phyloP scores from a whole-genome alignment of 2,329 filamentous ascomycete genomes.

The Fusarium verrucosum region DNA sequence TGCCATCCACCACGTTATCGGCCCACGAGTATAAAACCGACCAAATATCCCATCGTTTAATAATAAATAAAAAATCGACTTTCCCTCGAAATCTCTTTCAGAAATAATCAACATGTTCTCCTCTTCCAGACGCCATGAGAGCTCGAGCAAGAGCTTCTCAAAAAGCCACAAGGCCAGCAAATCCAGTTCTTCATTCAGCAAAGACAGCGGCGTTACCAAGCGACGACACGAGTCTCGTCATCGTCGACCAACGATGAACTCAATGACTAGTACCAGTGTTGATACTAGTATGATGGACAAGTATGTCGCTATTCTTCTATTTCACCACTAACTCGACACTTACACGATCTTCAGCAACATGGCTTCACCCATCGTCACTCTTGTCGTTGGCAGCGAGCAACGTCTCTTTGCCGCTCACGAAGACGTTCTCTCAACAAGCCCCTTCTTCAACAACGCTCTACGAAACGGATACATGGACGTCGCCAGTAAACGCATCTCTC shows the following conservation, averaged over 20 bases:
- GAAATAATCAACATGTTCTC: conserved; percentile 54
- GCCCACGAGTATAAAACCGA: conserved; percentile 24
- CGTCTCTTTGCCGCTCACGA: conserved; percentile 93
- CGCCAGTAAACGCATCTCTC: conserved; percentile 72
- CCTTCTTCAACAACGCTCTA: conserved; percentile 71
- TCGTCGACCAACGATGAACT: conserved; percentile 60
- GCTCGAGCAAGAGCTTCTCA: conserved; percentile 61
- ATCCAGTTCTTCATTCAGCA: conserved; percentile 64
- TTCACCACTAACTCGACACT: neutral
- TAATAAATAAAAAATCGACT: neutral
- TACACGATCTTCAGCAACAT: conserved; percentile 52
- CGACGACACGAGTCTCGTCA: conserved; percentile 61
- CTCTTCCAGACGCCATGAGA: conserved; percentile 57
- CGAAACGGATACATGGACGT: conserved; percentile 50
- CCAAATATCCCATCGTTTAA: conserved; percentile 18
- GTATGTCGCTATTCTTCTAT: conserved; percentile 49
- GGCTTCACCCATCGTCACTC: conserved; percentile 77
- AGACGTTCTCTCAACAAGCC: conserved; percentile 79
- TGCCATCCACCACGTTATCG: conserved; percentile 5
- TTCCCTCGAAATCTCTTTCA: neutral
- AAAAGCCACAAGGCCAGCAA: conserved; percentile 61
- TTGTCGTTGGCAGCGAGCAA: conserved; percentile 82
- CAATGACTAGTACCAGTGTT: conserved; percentile 51
- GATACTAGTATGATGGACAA: conserved; percentile 55
- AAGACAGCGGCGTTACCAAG: conserved; percentile 64